These are phyloP conservation scores for Saccharomyces hybrid DNA, from an alignment of 1,139 yeast species.

Conservation along the genomic window DNA sequence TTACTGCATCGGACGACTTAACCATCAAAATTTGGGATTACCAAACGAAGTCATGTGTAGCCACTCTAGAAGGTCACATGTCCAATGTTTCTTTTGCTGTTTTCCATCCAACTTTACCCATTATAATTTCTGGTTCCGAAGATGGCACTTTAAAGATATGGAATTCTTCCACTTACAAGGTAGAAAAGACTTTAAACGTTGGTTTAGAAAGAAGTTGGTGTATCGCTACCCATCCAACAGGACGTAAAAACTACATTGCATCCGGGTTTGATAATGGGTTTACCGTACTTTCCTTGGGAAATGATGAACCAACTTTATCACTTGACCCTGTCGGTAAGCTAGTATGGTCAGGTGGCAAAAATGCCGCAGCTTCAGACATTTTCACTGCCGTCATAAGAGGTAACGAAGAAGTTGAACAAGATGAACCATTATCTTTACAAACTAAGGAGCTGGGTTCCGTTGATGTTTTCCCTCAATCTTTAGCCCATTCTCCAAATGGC, in stretches of 20 bases:
- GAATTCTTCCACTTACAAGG: slow-evolving; percentile 72
- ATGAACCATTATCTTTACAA: slow-evolving; percentile 65
- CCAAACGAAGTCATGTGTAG: slow-evolving; percentile 92
- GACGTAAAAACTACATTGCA: slow-evolving; percentile 57
- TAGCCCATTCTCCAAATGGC: slow-evolving; percentile 93
- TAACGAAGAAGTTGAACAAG: slow-evolving; percentile 62
- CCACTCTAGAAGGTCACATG: slow-evolving; percentile 87
- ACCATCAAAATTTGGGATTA: slow-evolving; percentile 94
- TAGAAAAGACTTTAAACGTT: slow-evolving; percentile 84
- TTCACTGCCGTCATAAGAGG: slow-evolving; percentile 76
- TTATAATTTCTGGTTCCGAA: slow-evolving; percentile 76
- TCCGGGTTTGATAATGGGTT: slow-evolving; percentile 94
- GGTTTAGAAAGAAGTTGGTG: slow-evolving; percentile 98
- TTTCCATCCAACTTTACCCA: slow-evolving; percentile 92
- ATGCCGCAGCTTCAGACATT: slow-evolving; percentile 60
- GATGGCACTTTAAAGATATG: slow-evolving; percentile 74
- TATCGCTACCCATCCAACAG: slow-evolving; percentile 64
- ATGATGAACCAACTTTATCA: slow-evolving; percentile 87
- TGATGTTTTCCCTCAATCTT: slow-evolving; percentile 82
- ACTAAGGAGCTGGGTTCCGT: slow-evolving; percentile 87
- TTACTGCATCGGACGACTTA: slow-evolving; percentile 88
- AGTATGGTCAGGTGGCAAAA: slow-evolving; percentile 68
- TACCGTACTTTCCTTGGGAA: slow-evolving; percentile 78
- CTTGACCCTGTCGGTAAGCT: slow-evolving; percentile 91
- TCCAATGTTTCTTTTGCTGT: slow-evolving; percentile 93